Conservation (phyloP, 805 yeast species). For the Pichia rugopelliculosa region DNA sequence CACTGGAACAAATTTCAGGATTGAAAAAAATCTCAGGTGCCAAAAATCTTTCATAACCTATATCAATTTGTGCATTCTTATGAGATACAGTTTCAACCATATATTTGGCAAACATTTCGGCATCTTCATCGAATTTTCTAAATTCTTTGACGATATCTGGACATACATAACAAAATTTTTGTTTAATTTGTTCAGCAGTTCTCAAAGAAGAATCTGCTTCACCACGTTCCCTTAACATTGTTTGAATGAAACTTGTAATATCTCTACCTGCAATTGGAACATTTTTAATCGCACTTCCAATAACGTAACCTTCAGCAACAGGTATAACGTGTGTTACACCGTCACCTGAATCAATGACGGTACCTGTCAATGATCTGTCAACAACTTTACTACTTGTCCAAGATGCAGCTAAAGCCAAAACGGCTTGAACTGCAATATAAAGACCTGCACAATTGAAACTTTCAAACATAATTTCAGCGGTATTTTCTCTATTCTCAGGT, state of each 20-base stretch:
- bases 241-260: constrained; percentile 88
- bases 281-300: constrained; percentile 94
- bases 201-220: constrained; percentile 88
- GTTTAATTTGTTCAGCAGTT: constrained; percentile 96
- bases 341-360: constrained; percentile 97
- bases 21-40: constrained; percentile 99
- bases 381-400: constrained; percentile 97
- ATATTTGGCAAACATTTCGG: constrained; percentile 90
- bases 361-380: constrained; percentile 94
- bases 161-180: constrained; percentile 93
- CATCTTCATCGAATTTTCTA: constrained; percentile 87
- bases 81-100: constrained; percentile 70
- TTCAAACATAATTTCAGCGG: constrained; percentile 98
- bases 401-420: constrained; percentile 94
- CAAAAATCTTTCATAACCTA: constrained; percentile 94
- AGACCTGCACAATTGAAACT: constrained; percentile 97
- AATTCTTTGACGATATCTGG: constrained; percentile 97
- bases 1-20: constrained; percentile 94
- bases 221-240: constrained; percentile 91
- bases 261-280: constrained; percentile 99
- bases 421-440: constrained; percentile 98
- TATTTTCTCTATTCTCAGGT: constrained; percentile 98
- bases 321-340: constrained; percentile 99
- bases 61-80: constrained; percentile 71
- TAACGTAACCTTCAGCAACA: constrained; percentile 98